phyloP scores from a whole-genome alignment of 164 flowering plant species.

The Umbellularia californica region DNA sequence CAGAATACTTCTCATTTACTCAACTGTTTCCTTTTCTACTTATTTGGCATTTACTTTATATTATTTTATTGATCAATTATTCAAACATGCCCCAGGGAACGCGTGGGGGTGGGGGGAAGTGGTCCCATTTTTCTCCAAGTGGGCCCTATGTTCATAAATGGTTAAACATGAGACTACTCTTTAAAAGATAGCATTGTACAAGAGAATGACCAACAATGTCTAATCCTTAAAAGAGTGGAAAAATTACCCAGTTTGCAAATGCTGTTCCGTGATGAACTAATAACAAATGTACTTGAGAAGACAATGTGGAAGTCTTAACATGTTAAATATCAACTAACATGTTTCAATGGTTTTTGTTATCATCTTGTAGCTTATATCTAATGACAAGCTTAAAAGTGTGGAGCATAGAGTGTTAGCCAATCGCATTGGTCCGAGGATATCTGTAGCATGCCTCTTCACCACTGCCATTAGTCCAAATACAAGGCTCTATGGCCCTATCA shows the following conservation, averaged over 20 bases:
- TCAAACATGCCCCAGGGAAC: too few relatives aligned
- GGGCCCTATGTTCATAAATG: too few relatives aligned
- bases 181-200: too few relatives aligned
- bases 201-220: too few relatives aligned
- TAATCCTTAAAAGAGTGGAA: too few relatives aligned
- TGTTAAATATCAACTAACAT: background rate
- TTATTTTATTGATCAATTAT: too few relatives aligned
- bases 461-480: background rate
- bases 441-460: constrained; percentile 29
- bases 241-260: background rate
- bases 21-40: too few relatives aligned
- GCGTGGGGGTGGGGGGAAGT: too few relatives aligned
- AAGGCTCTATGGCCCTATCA: constrained; percentile 31
- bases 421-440: constrained; percentile 29
- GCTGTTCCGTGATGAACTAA: background rate
- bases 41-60: too few relatives aligned
- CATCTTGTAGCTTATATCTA: constrained; percentile 32
- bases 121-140: too few relatives aligned
- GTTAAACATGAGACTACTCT: too few relatives aligned
- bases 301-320: background rate
- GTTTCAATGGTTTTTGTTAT: background rate
- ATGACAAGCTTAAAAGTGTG: constrained; percentile 34
- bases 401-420: constrained; percentile 35
- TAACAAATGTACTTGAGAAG: background rate
- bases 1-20: too few relatives aligned